phyloP scores from a whole-genome alignment of 1,139 yeast genomes.

The Suhomyces coccinellae region DNA sequence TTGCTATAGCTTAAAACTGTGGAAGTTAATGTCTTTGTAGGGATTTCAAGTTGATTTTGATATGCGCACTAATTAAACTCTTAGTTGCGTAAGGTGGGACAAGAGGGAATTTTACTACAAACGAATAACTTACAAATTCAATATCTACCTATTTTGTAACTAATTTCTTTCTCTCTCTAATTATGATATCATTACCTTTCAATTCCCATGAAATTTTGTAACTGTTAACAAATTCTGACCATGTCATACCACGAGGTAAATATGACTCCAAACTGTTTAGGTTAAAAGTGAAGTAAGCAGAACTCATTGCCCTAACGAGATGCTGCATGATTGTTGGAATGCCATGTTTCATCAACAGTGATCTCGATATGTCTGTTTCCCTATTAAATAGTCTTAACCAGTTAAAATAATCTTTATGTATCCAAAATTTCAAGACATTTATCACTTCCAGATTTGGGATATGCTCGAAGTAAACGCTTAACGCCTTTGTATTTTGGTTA shows the following conservation, averaged over 20 bases:
- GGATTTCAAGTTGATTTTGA: no score
- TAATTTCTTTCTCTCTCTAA: slow-evolving; percentile 21
- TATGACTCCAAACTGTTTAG: slow-evolving; percentile 22
- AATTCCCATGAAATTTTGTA: slow-evolving; percentile 31
- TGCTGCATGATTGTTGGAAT: slow-evolving; percentile 27
- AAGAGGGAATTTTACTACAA: no score
- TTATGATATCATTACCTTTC: slow-evolving; percentile 24
- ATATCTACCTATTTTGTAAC: neutral
- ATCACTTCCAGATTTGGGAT: slow-evolving; percentile 21
- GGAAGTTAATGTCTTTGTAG: no score
- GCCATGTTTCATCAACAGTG: slow-evolving; percentile 47
- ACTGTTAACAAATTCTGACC: slow-evolving; percentile 20
- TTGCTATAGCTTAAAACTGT: no score
- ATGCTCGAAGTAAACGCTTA: slow-evolving; percentile 32
- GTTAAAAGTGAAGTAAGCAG: slow-evolving; percentile 38
- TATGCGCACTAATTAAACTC: neutral
- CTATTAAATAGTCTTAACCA: slow-evolving; percentile 44
- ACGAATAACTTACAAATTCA: no score
- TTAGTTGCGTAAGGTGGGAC: no score
- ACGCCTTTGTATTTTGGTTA: slow-evolving; percentile 35
- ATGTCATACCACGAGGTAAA: slow-evolving; percentile 32
- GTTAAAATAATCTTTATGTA: slow-evolving; percentile 35
- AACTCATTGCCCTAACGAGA: slow-evolving; percentile 32
- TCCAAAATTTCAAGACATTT: slow-evolving; percentile 36
- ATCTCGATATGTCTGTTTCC: slow-evolving; percentile 30